These are phyloP conservation scores for Crithidia bombi DNA, from an alignment of 208 protist genomes.

Conservation along the genomic window DNA sequence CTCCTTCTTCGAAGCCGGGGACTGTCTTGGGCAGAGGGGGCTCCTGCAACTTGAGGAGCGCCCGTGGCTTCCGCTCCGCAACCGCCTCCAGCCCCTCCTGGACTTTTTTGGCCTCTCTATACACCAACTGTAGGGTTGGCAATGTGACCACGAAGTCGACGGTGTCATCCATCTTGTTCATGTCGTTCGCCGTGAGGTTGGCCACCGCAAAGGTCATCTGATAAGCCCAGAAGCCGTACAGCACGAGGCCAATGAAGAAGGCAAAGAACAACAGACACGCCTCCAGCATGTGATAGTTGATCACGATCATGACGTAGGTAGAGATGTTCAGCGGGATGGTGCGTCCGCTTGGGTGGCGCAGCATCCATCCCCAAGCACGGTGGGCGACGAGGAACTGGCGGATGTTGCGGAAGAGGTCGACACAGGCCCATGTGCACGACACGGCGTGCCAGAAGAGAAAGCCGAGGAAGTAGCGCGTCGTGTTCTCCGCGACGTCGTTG, in stretches of 20 bases:
- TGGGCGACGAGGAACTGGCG: conserved; percentile 55
- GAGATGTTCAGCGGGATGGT: conserved; percentile 40
- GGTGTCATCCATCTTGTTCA: conserved; percentile 88
- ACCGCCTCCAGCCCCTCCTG: conserved; percentile 53
- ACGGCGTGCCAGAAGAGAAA: conserved; percentile 90
- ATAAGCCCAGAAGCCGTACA: conserved; percentile 84
- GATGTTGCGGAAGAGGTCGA: conserved; percentile 66
- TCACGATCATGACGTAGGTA: conserved; percentile 72
- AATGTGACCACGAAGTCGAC: conserved; percentile 58
- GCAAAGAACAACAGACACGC: conserved; percentile 81
- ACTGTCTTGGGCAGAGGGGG: conserved; percentile 50
- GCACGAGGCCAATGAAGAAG: conserved; percentile 65
- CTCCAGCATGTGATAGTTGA: conserved; percentile 63
- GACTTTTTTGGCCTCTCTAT: conserved; percentile 65
- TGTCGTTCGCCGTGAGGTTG: conserved; percentile 90
- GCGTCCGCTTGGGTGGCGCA: conserved; percentile 34
- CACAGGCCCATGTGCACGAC: conserved; percentile 81
- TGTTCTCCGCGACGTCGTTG: conserved; percentile 95
- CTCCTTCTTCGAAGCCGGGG: conserved; percentile 50
- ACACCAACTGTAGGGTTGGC: conserved; percentile 60
- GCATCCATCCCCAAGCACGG: conserved; percentile 69
- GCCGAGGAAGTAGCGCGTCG: conserved; percentile 90
- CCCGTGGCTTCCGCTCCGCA: conserved; percentile 53
- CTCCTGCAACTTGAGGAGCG: conserved; percentile 43
- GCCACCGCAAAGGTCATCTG: conserved; percentile 76